phyloP scores from a whole-genome alignment of 2,329 filamentous ascomycete species.

The Monilinia polystroma region DNA sequence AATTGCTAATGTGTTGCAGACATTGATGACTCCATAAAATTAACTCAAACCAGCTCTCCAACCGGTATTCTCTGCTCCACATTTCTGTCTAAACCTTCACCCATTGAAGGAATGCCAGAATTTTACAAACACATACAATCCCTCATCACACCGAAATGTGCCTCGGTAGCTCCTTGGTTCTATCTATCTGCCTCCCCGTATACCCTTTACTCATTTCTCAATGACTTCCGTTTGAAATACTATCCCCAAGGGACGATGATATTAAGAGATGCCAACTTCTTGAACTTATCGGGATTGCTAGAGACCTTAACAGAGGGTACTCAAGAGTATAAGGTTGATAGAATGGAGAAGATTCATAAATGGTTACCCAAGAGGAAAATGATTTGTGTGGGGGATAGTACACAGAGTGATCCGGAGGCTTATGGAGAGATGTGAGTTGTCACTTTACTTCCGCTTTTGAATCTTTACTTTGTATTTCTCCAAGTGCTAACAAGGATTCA shows the following conservation, averaged over 20 bases:
- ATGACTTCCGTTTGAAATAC: conserved; percentile 65
- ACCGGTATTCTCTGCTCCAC: conserved; percentile 80
- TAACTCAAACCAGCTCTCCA: conserved; percentile 78
- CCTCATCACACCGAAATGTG: conserved; percentile 44
- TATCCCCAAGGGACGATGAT: conserved; percentile 80
- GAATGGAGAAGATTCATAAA: conserved; percentile 72
- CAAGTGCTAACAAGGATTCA: conserved; percentile 36
- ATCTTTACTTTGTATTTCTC: neutral
- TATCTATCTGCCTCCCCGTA: conserved; percentile 94
- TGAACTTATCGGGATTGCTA: conserved; percentile 77
- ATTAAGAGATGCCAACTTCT: conserved; percentile 81
- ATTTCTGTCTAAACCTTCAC: conserved; percentile 71
- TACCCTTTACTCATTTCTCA: conserved; percentile 87
- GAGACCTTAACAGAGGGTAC: conserved; percentile 77
- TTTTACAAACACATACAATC: conserved; percentile 68
- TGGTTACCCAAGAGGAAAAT: conserved; percentile 80
- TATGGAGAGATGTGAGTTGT: conserved; percentile 74
- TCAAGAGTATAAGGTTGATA: conserved; percentile 79
- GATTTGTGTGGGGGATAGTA: conserved; percentile 85
- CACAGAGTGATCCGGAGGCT: conserved; percentile 85
- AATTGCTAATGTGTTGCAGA: conserved; percentile 51
- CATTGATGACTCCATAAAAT: conserved; percentile 93
- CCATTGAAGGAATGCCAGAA: conserved; percentile 79
- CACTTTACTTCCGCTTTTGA: neutral
- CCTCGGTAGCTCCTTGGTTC: conserved; percentile 71